Base-by-base conservation (phyloP, 805 yeast genomes). In the Saturnispora sanitii region DNA sequence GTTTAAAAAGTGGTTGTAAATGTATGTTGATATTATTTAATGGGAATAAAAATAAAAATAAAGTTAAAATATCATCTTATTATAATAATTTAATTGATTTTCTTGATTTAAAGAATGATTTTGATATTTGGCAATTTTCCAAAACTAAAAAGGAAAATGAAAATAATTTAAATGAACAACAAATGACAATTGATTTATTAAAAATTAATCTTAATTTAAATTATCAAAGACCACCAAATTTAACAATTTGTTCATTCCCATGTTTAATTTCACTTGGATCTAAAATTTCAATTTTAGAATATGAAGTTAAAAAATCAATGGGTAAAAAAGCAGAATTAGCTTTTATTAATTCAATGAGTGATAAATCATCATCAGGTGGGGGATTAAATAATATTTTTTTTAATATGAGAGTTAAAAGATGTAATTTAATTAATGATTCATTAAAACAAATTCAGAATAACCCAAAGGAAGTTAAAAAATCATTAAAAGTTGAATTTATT, bases 291-390 rank as follows among this genome's bases (percentile, higher is more conserved):
- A 76, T 90, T 2, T 61, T 90, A 47, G 94, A 84, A 49, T 78
- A 83, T 55, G 95, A 86, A 54, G 86, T 90, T 0, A 71, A 77
- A 46, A 60, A 80, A 35, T 80, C 74, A 40, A 87, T 87, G 95
- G 92, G 82, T 51, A 64, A 81, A 40, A 79, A 81, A 51, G 95
- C 95, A 0, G 95, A 86, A 51, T 90, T 84, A 55, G 95, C 95
- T 0, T 87, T 87, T 51, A 71, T 85, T 35, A 64, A 66, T 46
- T 48, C 58, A 3, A 73, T 83, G 13, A 85, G 26, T 8, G 41
- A 32, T 15, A 20, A 22, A 12, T 70, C 73, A 38, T n/a, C n/a
- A n/a, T n/a, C n/a, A n/a, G n/a, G n/a, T n/a, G 68, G 78, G 39
- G 65, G 68, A 16, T 73, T 75, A 0, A 60, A 79, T 27, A 85